Evolutionary conservation across 495 filamentous ascomycete species (phyloP), one percentile per base, ranked within the genome.

Genomic region (Aspergillus incahuasiensis): DNA sequence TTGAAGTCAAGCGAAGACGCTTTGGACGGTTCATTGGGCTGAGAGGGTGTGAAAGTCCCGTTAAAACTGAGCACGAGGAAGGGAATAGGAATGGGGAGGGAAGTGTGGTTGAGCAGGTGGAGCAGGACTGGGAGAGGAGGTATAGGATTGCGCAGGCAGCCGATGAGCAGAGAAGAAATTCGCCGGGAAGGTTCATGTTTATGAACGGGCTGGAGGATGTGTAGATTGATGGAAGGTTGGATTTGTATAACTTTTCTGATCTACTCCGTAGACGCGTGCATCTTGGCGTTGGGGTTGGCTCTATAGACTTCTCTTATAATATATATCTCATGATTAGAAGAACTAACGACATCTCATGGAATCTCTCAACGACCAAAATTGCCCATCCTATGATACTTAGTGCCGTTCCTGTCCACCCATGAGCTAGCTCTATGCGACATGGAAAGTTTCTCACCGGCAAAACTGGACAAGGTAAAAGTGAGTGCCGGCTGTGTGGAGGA

Each of bases 1-100:
- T 84, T 1, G 78, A 83, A 53, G 80, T 79, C 19, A 89, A 88
- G 72, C 59, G 86, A 5, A 67, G 81, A 16, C 72, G 79, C 61
- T 78, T 88, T 54, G 86, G 87, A 16, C 61, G 74, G 49, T 88
- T 89, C 54, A 85, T 88, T 59, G 86, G 87, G n/a, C 63, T 89
- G 47, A 54, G 74, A 28, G 82, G 82, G 19, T 86, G 84, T 65
- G 80, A 85, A 54, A 73, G 72, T 13, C 82, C 82, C 7, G 56
- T 70, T 16, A 40, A 18, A 15, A 12, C 32, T 13, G 15, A 5
- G 6, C 35, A 8, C 20, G 16, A 18, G 13, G 35, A 41, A 22
- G 20, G 46, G 16, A 18, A 30, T n/a, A 15, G 19, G 4, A 13
- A 5, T 18, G 6, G 21, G 35, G 44, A 22, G 35, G 39, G 6